Percentiles rank a stretch among this genome's conserved stretches.
These are phyloP conservation scores for Talaromyces sp. DNA, from an alignment of 2,329 filamentous ascomycete species.

Conservation along the genomic window DNA sequence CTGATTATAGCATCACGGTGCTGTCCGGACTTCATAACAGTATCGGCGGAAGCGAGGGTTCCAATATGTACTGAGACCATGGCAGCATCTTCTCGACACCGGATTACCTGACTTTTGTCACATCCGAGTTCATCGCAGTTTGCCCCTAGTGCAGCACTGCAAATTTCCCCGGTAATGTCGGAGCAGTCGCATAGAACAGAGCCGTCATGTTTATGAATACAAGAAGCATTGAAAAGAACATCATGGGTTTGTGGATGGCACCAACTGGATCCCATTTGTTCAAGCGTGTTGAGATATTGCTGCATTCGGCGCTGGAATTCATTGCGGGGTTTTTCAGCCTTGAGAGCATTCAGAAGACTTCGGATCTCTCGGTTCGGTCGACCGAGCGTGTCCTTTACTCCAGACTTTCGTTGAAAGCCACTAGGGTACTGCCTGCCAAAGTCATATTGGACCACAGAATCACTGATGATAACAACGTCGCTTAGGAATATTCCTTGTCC, in stretches of 20 bases:
- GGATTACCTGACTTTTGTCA: neutral
- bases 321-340: neutral
- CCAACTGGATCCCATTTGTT: neutral
- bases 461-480: slow-evolving; percentile 9
- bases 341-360: neutral
- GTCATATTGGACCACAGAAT: slow-evolving; percentile 4
- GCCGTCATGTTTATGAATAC: neutral
- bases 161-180: neutral
- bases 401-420: neutral
- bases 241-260: neutral
- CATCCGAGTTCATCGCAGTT: neutral
- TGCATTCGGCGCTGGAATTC: neutral
- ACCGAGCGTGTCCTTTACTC: neutral
- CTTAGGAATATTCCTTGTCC: neutral
- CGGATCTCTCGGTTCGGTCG: neutral
- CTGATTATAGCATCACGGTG: slow-evolving; percentile 7
- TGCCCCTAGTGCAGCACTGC: neutral
- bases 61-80: neutral
- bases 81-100: neutral
- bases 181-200: neutral
- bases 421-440: slow-evolving; percentile 8
- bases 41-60: slow-evolving; percentile 7
- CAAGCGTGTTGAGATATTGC: neutral
- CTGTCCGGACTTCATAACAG: slow-evolving; percentile 4
- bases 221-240: neutral